phyloP scores from a whole-genome alignment of 31 red algal species.

The Pterothamnion heteromorphum region DNA sequence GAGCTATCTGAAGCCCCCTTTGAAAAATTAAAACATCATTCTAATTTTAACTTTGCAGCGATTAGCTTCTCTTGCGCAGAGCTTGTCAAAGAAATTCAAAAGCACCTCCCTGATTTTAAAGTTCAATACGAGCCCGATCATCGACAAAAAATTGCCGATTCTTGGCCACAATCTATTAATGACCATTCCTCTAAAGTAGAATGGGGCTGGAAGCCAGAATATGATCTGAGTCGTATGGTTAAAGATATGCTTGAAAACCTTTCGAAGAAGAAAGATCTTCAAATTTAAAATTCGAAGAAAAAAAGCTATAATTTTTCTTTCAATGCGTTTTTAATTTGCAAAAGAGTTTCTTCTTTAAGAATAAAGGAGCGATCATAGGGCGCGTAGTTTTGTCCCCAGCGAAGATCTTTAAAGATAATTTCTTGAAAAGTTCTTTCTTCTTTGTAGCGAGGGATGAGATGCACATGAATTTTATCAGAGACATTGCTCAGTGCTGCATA shows the following conservation, averaged over 20 bases:
- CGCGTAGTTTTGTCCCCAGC: too few species aligned
- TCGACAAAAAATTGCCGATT: neutral
- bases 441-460: too few species aligned
- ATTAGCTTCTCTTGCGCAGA: conserved; percentile 5
- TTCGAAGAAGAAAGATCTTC: too few species aligned
- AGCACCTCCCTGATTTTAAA: conserved; percentile 26
- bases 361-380: too few species aligned
- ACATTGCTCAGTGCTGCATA: too few species aligned
- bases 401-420: too few species aligned
- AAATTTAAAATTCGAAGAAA: too few species aligned
- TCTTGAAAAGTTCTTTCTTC: too few species aligned
- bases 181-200: neutral
- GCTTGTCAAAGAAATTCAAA: neutral
- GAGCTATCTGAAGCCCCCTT: neutral
- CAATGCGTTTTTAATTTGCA: too few species aligned
- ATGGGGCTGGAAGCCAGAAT: conserved; percentile 27
- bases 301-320: too few species aligned
- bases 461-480: too few species aligned
- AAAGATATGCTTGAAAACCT: conserved; percentile 49
- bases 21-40: neutral
- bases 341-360: too few species aligned
- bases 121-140: neutral
- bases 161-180: neutral
- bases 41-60: neutral
- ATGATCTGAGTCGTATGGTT: conserved; percentile 12